Conservation (phyloP, 1,284 basidiomycete species). For the Pterulicium gracile region DNA sequence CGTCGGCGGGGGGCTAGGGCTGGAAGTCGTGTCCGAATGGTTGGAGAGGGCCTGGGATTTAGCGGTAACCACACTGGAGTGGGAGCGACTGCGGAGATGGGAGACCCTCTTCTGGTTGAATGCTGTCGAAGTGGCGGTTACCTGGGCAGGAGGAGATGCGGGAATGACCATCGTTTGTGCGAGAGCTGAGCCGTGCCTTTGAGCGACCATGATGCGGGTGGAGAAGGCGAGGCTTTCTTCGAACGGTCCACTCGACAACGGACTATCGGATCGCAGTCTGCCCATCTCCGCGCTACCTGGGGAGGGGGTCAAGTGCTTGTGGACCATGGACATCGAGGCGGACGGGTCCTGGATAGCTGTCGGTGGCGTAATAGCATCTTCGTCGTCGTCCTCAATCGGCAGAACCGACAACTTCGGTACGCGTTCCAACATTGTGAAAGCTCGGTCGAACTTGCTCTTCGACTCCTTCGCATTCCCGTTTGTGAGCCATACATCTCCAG, state of each 20-base stretch:
- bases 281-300: conserved; percentile 45
- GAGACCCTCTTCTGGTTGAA: conserved; percentile 17
- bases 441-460: conserved; percentile 45
- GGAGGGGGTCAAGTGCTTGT: conserved; percentile 32
- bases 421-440: conserved; percentile 44
- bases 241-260: conserved; percentile 38
- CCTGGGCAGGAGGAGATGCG: conserved; percentile 39
- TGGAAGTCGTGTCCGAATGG: conserved; percentile 12
- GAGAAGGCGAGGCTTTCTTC: conserved; percentile 41
- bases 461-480: conserved; percentile 59
- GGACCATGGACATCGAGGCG: conserved; percentile 22
- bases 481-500: conserved; percentile 58
- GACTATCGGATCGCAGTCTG: conserved; percentile 37
- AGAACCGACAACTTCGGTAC: conserved; percentile 57
- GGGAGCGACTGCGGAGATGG: conserved; percentile 36
- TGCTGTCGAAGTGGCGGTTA: conserved; percentile 17
- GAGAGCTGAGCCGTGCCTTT: conserved; percentile 55
- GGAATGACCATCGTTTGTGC: conserved; percentile 38
- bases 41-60: conserved; percentile 19
- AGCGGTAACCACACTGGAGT: conserved; percentile 33
- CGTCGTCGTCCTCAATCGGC: conserved; percentile 35
- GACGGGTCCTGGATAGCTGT: conserved; percentile 35
- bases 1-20: conserved; percentile 46
- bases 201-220: conserved; percentile 54
- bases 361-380: conserved; percentile 29